phyloP scores from a whole-genome alignment of 163 green algal genomes.

The Scenedesmus sp. region DNA sequence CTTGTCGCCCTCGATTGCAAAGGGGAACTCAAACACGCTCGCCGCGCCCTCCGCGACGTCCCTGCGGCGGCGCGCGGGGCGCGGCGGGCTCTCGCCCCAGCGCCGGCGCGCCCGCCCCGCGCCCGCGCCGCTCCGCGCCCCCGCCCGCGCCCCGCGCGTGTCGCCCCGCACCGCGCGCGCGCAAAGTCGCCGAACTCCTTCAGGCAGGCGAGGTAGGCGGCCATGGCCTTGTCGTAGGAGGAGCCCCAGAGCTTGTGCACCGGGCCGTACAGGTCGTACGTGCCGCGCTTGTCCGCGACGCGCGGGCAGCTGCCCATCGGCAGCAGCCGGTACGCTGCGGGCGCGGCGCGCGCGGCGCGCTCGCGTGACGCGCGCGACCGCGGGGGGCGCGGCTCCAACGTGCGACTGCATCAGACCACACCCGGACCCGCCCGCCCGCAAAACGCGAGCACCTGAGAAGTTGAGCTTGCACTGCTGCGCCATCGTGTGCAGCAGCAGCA shows the following conservation, averaged over 20 bases:
- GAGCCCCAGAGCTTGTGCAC: conserved; percentile 86
- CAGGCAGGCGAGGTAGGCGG: conserved; percentile 89
- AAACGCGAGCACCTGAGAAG: conserved; percentile 55
- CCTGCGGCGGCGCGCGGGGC: conserved; percentile 34
- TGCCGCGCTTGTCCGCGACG: conserved; percentile 74
- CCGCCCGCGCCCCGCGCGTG: too few species aligned
- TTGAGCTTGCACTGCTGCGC: conserved; percentile 67
- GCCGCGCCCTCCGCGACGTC: conserved; percentile 47
- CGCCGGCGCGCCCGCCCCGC: too few species aligned
- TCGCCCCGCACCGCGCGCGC: conserved; percentile 36
- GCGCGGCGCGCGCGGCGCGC: too few species aligned
- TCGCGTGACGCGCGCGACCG: too few species aligned
- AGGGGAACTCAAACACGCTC: conserved; percentile 85
- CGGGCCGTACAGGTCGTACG: conserved; percentile 93
- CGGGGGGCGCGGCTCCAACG: too few species aligned
- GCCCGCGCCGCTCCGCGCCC: too few species aligned
- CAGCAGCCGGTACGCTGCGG: conserved; percentile 69
- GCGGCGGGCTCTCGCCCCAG: too few species aligned
- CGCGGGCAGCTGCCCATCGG: conserved; percentile 87
- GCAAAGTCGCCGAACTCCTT: conserved; percentile 91
- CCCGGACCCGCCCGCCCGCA: not conserved
- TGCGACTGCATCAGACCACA: not conserved
- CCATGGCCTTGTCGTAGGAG: conserved; percentile 92
- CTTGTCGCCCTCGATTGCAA: conserved; percentile 91
- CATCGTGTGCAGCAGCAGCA: conserved; percentile 96